Evolutionary conservation across 2,329 filamentous ascomycete species (phyloP).

Genomic region (Pseudocercospora musae): DNA sequence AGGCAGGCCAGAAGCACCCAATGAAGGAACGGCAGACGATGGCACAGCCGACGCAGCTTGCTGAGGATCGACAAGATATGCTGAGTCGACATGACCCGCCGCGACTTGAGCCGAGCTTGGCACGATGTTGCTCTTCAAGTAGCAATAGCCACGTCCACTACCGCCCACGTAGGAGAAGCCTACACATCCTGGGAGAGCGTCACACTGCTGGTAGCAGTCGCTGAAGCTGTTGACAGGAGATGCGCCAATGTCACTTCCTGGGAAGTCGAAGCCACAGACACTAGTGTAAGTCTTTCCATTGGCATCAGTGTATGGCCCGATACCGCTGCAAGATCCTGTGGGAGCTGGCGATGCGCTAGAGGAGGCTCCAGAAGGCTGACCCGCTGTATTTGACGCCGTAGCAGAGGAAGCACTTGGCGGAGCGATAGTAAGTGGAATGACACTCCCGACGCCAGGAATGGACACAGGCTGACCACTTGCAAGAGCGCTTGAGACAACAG

Average conservation of each 20-base stretch:
- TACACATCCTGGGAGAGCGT: conserved; percentile 13
- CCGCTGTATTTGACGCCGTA: background rate
- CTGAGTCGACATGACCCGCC: background rate
- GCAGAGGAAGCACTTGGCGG: background rate
- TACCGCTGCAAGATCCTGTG: background rate
- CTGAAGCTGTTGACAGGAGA: background rate
- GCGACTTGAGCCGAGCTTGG: background rate
- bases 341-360: background rate
- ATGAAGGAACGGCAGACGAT: too few species aligned
- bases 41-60: background rate
- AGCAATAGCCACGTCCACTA: conserved; percentile 14
- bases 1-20: too few species aligned
- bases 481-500: background rate
- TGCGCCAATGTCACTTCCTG: background rate
- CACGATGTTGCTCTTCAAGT: conserved; percentile 17
- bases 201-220: conserved; percentile 1
- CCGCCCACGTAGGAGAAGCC: conserved; percentile 19
- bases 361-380: background rate
- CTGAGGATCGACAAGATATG: background rate
- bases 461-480: background rate
- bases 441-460: background rate
- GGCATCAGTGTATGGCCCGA: background rate
- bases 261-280: background rate
- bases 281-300: background rate
- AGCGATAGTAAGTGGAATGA: background rate